Evolutionary conservation across 306 rosid genomes (phyloP).

Genomic region (Fragaria ananassa): DNA sequence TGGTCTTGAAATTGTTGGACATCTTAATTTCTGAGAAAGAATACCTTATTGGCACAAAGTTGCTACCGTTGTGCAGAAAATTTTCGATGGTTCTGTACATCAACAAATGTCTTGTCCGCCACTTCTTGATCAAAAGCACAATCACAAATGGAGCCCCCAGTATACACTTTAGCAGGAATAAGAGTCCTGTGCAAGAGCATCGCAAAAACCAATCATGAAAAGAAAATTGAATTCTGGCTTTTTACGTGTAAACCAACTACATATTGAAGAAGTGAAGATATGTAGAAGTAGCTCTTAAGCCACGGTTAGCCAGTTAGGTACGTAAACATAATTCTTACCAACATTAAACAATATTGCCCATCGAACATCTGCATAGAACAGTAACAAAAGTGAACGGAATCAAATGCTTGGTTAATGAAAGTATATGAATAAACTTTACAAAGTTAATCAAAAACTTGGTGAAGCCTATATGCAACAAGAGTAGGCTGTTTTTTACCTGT

Average conservation of each 20-base stretch:
- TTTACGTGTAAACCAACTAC: too few relatives aligned
- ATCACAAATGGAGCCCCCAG: neutral
- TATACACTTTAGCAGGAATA: neutral
- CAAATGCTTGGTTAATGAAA: neutral
- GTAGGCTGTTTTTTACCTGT: neutral
- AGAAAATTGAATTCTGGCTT: neutral
- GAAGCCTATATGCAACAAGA: neutral
- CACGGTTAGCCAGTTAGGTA: neutral
- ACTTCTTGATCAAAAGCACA: neutral
- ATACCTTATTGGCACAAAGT: neutral
- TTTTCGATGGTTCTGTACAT: neutral
- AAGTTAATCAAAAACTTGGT: neutral
- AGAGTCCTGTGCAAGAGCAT: neutral
- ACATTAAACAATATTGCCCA: neutral
- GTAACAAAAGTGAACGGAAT: neutral
- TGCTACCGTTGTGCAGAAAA: neutral
- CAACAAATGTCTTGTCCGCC: neutral
- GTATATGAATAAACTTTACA: neutral
- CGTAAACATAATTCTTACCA: neutral
- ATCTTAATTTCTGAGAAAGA: conserved; percentile 3
- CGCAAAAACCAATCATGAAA: neutral
- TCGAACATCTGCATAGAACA: neutral
- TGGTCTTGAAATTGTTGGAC: neutral
- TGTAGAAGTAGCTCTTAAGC: neutral
- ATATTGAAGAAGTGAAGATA: too few relatives aligned